These are phyloP conservation scores for Oryza longistaminata DNA, from an alignment of 176 grass and related monocot genomes.

Conservation along the genomic window DNA sequence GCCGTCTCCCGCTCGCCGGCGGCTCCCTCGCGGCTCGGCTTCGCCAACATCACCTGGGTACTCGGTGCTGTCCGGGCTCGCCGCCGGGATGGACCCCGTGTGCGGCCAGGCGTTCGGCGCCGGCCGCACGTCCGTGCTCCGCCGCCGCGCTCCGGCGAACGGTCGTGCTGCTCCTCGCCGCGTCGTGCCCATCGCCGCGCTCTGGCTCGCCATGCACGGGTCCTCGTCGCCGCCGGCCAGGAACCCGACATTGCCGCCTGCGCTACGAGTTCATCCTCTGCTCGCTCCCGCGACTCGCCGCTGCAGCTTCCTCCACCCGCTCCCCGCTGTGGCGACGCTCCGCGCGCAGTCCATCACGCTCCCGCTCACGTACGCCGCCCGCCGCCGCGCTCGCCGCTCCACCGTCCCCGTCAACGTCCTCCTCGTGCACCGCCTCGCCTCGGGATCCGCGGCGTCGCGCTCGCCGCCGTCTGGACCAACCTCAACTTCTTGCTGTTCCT, in stretches of 20 bases:
- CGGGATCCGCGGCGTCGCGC: slow-evolving; percentile 73
- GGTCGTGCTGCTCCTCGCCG: slow-evolving; percentile 60
- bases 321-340: slow-evolving; percentile 82
- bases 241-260: slow-evolving; percentile 69
- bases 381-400: slow-evolving; percentile 53
- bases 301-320: slow-evolving; percentile 77
- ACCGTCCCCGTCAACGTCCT: slow-evolving; percentile 71
- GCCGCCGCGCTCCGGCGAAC: slow-evolving; percentile 63
- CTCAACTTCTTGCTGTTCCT: slow-evolving; percentile 65
- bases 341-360: slow-evolving; percentile 75
- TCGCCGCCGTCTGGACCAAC: slow-evolving; percentile 60
- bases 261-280: slow-evolving; percentile 72
- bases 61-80: slow-evolving; percentile 76
- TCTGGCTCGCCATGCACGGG: slow-evolving; percentile 73
- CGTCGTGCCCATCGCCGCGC: slow-evolving; percentile 56
- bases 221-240: slow-evolving; percentile 73
- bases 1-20: slow-evolving; percentile 58
- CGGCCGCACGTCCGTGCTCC: slow-evolving; percentile 50
- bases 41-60: slow-evolving; percentile 94
- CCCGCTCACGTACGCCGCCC: slow-evolving; percentile 73
- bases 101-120: slow-evolving; percentile 84
- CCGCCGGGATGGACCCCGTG: slow-evolving; percentile 81
- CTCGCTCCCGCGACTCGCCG: slow-evolving; percentile 77
- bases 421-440: slow-evolving; percentile 56
- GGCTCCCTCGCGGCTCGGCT: slow-evolving; percentile 79